Conservation (phyloP, 164 flowering plant species). For the Macadamia integrifolia region DNA sequence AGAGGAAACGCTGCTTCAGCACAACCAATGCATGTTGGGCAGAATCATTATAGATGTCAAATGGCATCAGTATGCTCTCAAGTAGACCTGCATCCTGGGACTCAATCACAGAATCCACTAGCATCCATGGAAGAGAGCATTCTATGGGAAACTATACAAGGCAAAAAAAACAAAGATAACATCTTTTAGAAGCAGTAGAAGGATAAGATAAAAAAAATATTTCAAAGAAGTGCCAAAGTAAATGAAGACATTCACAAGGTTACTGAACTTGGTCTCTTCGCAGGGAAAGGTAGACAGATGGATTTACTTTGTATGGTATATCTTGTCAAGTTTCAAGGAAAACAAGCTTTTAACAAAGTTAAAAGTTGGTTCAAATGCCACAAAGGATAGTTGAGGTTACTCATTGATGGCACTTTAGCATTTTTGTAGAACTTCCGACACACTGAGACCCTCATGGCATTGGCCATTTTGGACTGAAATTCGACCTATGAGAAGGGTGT, state of each 20-base stretch:
- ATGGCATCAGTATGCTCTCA: constrained; percentile 84
- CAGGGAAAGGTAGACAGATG: too few species aligned
- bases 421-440: too few species aligned
- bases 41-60: constrained; percentile 96
- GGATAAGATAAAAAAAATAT: neutral
- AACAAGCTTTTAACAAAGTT: too few species aligned
- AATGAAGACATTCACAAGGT: too few species aligned
- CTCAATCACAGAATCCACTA: constrained; percentile 79
- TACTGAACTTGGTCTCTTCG: too few species aligned
- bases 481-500: neutral
- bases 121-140: constrained; percentile 99
- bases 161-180: constrained; percentile 2
- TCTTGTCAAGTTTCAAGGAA: too few species aligned
- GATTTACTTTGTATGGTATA: too few species aligned
- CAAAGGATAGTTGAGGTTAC: too few species aligned
- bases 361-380: too few species aligned
- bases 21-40: constrained; percentile 84
- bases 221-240: neutral
- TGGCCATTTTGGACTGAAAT: neutral
- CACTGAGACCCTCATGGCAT: too few species aligned
- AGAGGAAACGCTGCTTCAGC: constrained; percentile 90
- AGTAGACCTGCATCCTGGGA: constrained; percentile 74
- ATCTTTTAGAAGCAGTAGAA: neutral
- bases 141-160: constrained; percentile 84
- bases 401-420: too few species aligned